These are phyloP conservation scores for Diaporthe longicolla DNA, from an alignment of 2,329 filamentous ascomycete genomes.

Conservation along the genomic window DNA sequence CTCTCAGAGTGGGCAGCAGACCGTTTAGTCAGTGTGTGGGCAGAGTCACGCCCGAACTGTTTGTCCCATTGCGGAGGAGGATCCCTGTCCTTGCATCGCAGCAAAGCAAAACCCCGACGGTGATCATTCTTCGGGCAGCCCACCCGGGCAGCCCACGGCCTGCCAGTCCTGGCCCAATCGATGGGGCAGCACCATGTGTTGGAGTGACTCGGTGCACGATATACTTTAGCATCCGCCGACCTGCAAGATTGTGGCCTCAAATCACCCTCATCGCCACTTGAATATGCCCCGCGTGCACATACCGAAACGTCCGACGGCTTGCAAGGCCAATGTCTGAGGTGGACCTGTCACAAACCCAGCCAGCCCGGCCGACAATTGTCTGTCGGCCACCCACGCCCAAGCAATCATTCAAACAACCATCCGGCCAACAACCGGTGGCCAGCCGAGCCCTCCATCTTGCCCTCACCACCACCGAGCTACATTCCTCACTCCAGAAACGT, in stretches of 20 bases:
- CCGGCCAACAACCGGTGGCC: conserved; percentile 11
- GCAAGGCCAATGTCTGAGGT: background rate
- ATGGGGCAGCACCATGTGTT: background rate
- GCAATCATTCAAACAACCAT: conserved; percentile 7
- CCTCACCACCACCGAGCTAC: conserved; percentile 8
- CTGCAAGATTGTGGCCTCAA: background rate
- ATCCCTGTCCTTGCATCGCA: conserved; percentile 25
- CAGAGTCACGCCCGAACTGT: background rate
- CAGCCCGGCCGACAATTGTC: conserved; percentile 14
- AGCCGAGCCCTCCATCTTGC: conserved; percentile 13
- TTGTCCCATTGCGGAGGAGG: conserved; percentile 15
- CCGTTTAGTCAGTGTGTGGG: background rate
- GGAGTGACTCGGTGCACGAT: background rate
- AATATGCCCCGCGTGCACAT: background rate
- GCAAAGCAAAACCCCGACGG: conserved; percentile 16
- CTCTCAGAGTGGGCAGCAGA: background rate
- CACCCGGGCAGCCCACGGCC: background rate
- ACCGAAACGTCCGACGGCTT: background rate
- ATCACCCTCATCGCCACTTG: background rate
- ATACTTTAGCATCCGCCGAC: background rate
- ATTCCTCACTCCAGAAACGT: background rate
- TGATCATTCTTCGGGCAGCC: conserved; percentile 25
- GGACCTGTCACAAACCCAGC: background rate
- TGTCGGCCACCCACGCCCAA: background rate
- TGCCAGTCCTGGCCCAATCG: background rate